These are phyloP conservation scores for Coprinopsis strossmayeri DNA, from an alignment of 768 basidiomycete genomes.

Conservation along the genomic window DNA sequence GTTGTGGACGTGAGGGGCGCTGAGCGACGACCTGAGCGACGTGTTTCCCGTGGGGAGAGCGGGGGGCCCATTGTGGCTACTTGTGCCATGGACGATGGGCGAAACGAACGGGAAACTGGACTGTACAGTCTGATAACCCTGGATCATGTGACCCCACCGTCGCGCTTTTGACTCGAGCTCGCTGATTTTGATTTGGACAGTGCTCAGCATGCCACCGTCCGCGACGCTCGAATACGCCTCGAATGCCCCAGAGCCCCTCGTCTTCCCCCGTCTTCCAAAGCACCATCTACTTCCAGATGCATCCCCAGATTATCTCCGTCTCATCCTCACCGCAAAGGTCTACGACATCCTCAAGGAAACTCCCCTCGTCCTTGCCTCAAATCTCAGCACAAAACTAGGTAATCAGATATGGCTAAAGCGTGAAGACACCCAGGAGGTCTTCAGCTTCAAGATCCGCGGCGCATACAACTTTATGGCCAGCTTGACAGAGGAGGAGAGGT, in stretches of 20 bases:
- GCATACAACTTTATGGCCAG: slow-evolving; percentile 99
- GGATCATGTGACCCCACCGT: slow-evolving; percentile 4
- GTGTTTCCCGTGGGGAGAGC: slow-evolving; percentile 67
- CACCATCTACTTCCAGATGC: slow-evolving; percentile 54
- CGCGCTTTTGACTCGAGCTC: neutral
- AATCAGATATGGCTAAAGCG: slow-evolving; percentile 95
- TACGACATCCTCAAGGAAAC: slow-evolving; percentile 89
- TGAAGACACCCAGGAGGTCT: slow-evolving; percentile 95
- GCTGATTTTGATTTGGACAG: neutral
- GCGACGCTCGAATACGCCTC: slow-evolving; percentile 67
- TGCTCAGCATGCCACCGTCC: slow-evolving; percentile 30
- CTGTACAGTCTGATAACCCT: neutral
- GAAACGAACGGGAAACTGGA: neutral
- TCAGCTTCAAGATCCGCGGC: slow-evolving; percentile 97
- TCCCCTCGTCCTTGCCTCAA: slow-evolving; percentile 80
- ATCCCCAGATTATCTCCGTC: slow-evolving; percentile 80
- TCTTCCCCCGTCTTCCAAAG: slow-evolving; percentile 60
- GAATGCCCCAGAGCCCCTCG: slow-evolving; percentile 55
- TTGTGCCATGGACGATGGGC: slow-evolving; percentile 45
- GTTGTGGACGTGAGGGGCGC: slow-evolving; percentile 60
- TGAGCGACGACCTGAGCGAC: slow-evolving; percentile 72
- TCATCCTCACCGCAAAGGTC: slow-evolving; percentile 85
- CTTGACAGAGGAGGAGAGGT: slow-evolving; percentile 80
- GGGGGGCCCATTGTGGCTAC: slow-evolving; percentile 71
- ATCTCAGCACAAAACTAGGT: slow-evolving; percentile 82